These are phyloP conservation scores for Aspergillus hiratsukae DNA, from an alignment of 2,329 filamentous ascomycete species.

Conservation along the genomic window DNA sequence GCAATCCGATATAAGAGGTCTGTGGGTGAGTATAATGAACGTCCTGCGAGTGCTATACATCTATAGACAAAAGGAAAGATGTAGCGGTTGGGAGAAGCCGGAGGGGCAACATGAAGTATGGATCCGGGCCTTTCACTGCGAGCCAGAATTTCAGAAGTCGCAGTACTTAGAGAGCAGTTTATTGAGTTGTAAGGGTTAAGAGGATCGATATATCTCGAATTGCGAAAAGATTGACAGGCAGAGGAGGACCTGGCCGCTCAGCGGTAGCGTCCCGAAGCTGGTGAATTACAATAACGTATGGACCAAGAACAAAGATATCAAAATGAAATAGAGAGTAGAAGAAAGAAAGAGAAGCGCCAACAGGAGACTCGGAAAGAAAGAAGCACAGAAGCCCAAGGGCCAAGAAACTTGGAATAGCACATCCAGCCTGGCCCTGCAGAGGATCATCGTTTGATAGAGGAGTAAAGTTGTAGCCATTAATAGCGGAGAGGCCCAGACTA, in stretches of 20 bases:
- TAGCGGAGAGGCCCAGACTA: background rate
- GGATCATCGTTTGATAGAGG: background rate
- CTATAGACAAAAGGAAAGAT: constrained; percentile 4
- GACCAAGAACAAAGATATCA: background rate
- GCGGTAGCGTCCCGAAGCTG: background rate
- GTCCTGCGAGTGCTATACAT: constrained; percentile 1
- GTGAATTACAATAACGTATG: background rate
- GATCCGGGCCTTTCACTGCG: background rate
- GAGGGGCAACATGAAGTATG: constrained; percentile 1
- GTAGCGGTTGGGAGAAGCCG: background rate
- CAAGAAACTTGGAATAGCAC: background rate
- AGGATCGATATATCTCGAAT: background rate
- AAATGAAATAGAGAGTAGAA: background rate
- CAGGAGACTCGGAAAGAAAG: background rate
- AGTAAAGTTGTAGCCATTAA: background rate
- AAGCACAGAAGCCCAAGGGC: background rate
- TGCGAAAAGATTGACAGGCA: background rate
- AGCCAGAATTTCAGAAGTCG: background rate
- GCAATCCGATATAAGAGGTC: background rate
- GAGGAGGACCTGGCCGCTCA: constrained; percentile 1
- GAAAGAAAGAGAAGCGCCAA: background rate
- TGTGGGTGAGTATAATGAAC: background rate
- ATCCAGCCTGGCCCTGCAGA: background rate
- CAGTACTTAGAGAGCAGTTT: background rate
- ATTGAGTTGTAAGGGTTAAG: background rate